Conservation (phyloP, 805 yeast genomes). For the Myxozyma geophila region DNA sequence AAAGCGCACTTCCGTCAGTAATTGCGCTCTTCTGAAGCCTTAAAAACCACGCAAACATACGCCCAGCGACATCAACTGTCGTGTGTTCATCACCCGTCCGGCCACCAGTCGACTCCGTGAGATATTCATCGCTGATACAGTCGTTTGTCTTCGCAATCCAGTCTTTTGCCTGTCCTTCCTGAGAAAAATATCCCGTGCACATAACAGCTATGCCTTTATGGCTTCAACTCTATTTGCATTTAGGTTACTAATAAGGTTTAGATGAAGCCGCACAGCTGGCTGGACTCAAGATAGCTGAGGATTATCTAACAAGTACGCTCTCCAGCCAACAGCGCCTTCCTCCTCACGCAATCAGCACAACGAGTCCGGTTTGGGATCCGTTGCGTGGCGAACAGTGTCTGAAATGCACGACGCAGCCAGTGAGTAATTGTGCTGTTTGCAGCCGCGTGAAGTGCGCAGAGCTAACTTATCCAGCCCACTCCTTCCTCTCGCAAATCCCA, state of each 20-base stretch:
- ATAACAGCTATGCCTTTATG: not conserved
- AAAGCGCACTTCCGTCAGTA: too few relatives aligned
- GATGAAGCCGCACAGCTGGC: not conserved
- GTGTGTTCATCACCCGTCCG: not conserved
- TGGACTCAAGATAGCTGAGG: not conserved
- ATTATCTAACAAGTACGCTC: not conserved
- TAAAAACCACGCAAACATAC: not conserved
- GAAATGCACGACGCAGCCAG: slow-evolving; percentile 34
- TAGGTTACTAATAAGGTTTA: not conserved
- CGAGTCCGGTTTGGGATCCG: not conserved
- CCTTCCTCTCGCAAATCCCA: slow-evolving; percentile 58
- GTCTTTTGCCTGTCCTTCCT: not conserved
- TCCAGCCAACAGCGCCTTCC: not conserved
- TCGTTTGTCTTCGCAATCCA: not conserved
- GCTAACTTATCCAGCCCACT: slow-evolving; percentile 48
- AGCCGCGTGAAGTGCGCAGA: not conserved
- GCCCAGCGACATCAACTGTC: not conserved
- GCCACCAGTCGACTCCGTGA: not conserved
- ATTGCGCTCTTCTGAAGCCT: too few relatives aligned
- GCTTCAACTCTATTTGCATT: not conserved
- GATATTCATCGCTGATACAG: slow-evolving; percentile 1
- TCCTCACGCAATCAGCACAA: not conserved
- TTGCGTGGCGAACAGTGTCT: not conserved
- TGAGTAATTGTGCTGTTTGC: slow-evolving; percentile 8
- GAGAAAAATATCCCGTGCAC: not conserved